Evolutionary conservation across 306 rosid genomes (phyloP).

Genomic region (Quercus mongolica): DNA sequence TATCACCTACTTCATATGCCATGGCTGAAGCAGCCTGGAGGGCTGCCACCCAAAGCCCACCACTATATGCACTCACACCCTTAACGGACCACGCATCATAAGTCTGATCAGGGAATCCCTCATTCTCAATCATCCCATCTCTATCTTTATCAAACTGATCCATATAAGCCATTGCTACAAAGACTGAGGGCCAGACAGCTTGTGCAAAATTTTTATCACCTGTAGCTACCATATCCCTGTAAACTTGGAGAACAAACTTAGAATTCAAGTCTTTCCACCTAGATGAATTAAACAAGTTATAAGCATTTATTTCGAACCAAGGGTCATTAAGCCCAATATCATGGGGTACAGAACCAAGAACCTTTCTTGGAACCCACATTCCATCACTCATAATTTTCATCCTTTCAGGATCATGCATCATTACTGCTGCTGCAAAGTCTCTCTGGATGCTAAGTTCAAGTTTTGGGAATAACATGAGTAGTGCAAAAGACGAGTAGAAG

Average conservation of each 20-base stretch:
- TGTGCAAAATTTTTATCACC: conserved; percentile 84
- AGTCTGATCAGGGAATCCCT: conserved; percentile 96
- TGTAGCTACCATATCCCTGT: conserved; percentile 88
- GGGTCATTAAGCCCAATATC: conserved; percentile 90
- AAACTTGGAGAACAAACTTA: conserved; percentile 93
- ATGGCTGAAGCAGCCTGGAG: conserved; percentile 90
- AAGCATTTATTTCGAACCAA: conserved; percentile 92
- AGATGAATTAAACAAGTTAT: conserved; percentile 71
- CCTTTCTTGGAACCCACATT: conserved; percentile 66
- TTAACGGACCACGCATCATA: conserved; percentile 91
- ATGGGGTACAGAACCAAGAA: conserved; percentile 98
- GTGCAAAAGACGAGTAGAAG: conserved; percentile 86
- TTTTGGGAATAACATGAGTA: conserved; percentile 81
- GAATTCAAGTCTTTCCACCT: conserved; percentile 99
- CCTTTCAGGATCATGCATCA: conserved; percentile 92
- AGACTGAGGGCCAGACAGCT: conserved; percentile 97
- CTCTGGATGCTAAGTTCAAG: conserved; percentile 93
- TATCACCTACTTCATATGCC: conserved; percentile 76
- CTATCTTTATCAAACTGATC: conserved; percentile 92
- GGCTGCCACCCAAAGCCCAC: conserved; percentile 97
- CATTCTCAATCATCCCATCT: conserved; percentile 96
- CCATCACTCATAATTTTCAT: conserved; percentile 64
- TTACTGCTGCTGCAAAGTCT: conserved; percentile 95
- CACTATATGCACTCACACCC: conserved; percentile 96
- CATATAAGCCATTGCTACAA: conserved; percentile 92